These are phyloP conservation scores for Beauveria caledonica DNA, from an alignment of 2,329 filamentous ascomycete genomes.

Conservation along the genomic window DNA sequence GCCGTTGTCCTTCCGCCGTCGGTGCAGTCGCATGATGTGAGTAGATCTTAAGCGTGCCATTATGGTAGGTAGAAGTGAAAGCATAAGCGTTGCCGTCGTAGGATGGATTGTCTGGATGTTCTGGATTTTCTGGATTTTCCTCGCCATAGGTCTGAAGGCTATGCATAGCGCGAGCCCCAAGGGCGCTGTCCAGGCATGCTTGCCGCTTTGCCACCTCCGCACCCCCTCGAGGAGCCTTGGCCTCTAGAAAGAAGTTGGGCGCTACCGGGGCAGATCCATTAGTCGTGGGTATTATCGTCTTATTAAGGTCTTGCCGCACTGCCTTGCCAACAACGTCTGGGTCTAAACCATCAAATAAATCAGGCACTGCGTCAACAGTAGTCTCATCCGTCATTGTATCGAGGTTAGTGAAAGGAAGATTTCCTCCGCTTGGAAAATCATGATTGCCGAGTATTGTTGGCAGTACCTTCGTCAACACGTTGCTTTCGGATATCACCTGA, in stretches of 20 bases:
- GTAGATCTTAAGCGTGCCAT: conserved; percentile 29
- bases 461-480: conserved; percentile 24
- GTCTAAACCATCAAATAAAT: conserved; percentile 24
- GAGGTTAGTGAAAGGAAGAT: conserved; percentile 20
- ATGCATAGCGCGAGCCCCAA: conserved; percentile 29
- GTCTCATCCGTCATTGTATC: conserved; percentile 25
- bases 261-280: conserved; percentile 17
- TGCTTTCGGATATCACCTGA: conserved; percentile 26
- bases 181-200: conserved; percentile 29
- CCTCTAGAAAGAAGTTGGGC: conserved; percentile 35
- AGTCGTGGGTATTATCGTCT: background rate
- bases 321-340: conserved; percentile 19
- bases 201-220: conserved; percentile 21
- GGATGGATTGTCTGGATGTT: conserved; percentile 15
- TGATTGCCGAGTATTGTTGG: conserved; percentile 21
- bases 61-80: conserved; percentile 30
- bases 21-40: conserved; percentile 29
- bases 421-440: background rate
- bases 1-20: conserved; percentile 20
- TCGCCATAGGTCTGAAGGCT: conserved; percentile 27
- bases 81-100: conserved; percentile 33
- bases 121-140: conserved; percentile 17
- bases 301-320: conserved; percentile 9
- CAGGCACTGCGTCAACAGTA: conserved; percentile 21
- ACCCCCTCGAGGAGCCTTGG: conserved; percentile 27